Percentiles rank a stretch among this genome's conserved stretches.
Evolutionary conservation across 768 basidiomycete genomes (phyloP).

Genomic region (Phlebiopsis gigantea): DNA sequence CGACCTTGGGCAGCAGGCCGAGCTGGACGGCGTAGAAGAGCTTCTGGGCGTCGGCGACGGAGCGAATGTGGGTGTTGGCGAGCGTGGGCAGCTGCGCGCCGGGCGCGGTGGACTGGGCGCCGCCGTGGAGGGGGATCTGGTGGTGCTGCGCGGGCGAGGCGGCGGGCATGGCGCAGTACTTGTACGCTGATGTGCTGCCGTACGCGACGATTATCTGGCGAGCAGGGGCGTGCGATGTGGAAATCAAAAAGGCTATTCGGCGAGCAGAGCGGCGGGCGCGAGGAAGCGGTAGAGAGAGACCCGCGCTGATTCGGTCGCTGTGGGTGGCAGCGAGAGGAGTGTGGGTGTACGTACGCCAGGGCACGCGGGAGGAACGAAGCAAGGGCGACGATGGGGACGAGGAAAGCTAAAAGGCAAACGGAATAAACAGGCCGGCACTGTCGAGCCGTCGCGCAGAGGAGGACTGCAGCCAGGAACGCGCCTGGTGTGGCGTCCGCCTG

Average conservation of each 20-base stretch:
- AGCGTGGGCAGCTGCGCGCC: conserved; percentile 72
- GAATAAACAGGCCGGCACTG: not conserved
- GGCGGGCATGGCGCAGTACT: too few species aligned
- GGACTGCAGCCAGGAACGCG: not conserved
- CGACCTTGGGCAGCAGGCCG: conserved; percentile 64
- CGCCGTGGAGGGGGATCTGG: not conserved
- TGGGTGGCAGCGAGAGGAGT: too few species aligned
- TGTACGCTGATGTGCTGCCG: too few species aligned
- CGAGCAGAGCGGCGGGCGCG: too few species aligned
- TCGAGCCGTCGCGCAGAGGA: not conserved
- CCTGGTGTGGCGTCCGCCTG: too few species aligned
- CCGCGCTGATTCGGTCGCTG: not conserved
- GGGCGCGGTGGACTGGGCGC: conserved; percentile 11
- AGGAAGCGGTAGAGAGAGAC: not conserved
- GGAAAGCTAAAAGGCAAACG: conserved; percentile 5
- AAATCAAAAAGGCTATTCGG: not conserved
- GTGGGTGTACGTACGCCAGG: not conserved
- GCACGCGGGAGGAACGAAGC: not conserved
- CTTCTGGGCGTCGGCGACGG: conserved; percentile 72
- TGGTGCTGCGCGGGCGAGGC: not conserved
- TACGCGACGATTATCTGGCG: not conserved
- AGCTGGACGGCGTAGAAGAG: conserved; percentile 70
- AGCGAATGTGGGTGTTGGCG: conserved; percentile 67
- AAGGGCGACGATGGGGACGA: not conserved
- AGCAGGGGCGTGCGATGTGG: not conserved